Evolutionary conservation across 495 filamentous ascomycete species (phyloP).

Genomic region (Penicillium crystallinum): DNA sequence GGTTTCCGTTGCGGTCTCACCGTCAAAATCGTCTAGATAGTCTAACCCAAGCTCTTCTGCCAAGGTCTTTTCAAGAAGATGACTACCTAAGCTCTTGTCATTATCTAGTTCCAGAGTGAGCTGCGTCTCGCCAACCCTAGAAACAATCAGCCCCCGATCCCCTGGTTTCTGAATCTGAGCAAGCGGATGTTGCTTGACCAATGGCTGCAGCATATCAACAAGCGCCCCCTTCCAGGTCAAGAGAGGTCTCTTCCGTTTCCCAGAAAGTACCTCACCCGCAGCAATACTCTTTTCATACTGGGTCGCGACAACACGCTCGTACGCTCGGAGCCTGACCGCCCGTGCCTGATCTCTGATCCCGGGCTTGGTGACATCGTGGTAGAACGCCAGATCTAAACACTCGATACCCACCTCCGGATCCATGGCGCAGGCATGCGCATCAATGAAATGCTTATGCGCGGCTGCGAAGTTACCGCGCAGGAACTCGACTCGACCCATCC

Average conservation of each 20-base stretch:
- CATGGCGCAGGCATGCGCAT: background rate
- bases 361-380: background rate
- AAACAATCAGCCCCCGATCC: too few relatives aligned
- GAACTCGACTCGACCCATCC: conserved; percentile 17
- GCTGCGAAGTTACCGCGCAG: background rate
- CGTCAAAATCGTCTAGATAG: background rate
- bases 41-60: background rate
- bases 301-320: background rate
- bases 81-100: background rate
- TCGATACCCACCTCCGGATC: background rate
- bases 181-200: background rate
- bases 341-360: background rate
- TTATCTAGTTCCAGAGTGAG: background rate
- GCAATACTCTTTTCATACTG: too few relatives aligned
- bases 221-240: background rate
- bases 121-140: background rate
- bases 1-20: background rate
- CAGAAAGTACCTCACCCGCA: background rate
- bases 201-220: background rate
- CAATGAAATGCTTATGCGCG: conserved; percentile 10
- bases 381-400: background rate
- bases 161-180: background rate
- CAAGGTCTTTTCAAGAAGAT: background rate
- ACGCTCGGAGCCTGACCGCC: background rate
- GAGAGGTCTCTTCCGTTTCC: background rate